Evolutionary conservation across 306 rosid genomes (phyloP).

Genomic region (Lathyrus oleraceus): DNA sequence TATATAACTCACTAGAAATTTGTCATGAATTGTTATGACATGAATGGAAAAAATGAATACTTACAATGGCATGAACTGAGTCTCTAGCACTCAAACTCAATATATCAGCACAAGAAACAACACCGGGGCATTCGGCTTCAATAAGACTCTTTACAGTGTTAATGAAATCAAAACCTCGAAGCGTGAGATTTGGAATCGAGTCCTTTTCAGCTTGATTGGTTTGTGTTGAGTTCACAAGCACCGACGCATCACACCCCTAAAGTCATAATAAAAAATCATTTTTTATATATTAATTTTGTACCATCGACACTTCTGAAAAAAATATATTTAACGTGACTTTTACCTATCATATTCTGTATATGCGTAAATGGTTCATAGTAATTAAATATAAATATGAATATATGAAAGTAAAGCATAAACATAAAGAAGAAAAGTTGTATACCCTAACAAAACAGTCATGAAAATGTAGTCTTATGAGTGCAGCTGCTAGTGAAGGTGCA

Average conservation of each 20-base stretch:
- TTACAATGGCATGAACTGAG: slow-evolving; percentile 65
- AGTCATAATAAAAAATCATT: background rate
- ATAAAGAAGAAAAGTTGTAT: background rate
- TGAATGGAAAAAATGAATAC: slow-evolving; percentile 6
- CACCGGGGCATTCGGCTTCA: slow-evolving; percentile 82
- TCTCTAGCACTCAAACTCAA: slow-evolving; percentile 74
- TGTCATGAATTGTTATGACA: background rate
- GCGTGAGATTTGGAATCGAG: slow-evolving; percentile 57
- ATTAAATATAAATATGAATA: too few species aligned
- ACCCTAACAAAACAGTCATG: slow-evolving; percentile 92
- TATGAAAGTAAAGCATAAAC: background rate
- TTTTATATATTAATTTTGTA: background rate
- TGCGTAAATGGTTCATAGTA: too few species aligned
- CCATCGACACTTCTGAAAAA: background rate
- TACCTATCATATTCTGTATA: too few species aligned
- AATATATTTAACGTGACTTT: background rate
- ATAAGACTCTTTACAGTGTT: slow-evolving; percentile 62
- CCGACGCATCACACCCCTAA: slow-evolving; percentile 92
- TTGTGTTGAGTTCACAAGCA: slow-evolving; percentile 68
- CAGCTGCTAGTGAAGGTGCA: slow-evolving; percentile 78
- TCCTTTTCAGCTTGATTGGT: slow-evolving; percentile 55
- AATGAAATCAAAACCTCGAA: slow-evolving; percentile 77
- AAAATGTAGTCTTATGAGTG: slow-evolving; percentile 77
- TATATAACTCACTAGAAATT: background rate
- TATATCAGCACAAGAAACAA: slow-evolving; percentile 84